phyloP scores from a whole-genome alignment of 257 asterid genomes.

The Penstemon eatonii region DNA sequence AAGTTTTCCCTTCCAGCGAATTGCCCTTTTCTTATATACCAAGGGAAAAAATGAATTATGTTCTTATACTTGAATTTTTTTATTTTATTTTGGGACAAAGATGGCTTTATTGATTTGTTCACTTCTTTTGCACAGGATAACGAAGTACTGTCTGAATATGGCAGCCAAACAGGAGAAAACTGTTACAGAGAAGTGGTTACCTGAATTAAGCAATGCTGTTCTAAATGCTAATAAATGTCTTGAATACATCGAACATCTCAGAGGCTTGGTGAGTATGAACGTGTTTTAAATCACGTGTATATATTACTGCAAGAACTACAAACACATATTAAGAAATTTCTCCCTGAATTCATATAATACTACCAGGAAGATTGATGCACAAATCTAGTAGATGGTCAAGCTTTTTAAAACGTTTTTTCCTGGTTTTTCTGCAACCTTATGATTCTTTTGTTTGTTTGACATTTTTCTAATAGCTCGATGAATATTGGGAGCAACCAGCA shows the following conservation, averaged over 20 bases:
- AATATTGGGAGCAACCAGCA: conserved; percentile 99
- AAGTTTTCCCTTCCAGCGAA: not conserved
- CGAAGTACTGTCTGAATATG: conserved; percentile 77
- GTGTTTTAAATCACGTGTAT: no score
- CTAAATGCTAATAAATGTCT: conserved; percentile 80
- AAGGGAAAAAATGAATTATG: not conserved
- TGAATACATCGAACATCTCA: conserved; percentile 83
- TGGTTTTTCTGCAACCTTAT: no score
- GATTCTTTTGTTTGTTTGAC: no score
- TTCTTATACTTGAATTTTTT: conserved; percentile 11
- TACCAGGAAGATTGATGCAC: no score
- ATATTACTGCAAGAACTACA: no score
- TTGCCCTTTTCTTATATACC: conserved; percentile 12
- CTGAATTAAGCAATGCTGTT: conserved; percentile 73
- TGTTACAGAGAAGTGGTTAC: conserved; percentile 79
- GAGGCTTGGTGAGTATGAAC: conserved; percentile 81
- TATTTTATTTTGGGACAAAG: not conserved
- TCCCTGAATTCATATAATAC: no score
- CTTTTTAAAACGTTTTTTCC: no score
- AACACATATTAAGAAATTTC: no score
- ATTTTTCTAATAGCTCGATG: conserved; percentile 17
- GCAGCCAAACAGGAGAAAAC: conserved; percentile 92
- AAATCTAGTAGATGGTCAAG: no score
- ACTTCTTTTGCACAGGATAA: conserved; percentile 61
- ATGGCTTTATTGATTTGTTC: conserved; percentile 26